phyloP scores from a whole-genome alignment of 805 yeast species.

The Dipodascopsis uninucleata region DNA sequence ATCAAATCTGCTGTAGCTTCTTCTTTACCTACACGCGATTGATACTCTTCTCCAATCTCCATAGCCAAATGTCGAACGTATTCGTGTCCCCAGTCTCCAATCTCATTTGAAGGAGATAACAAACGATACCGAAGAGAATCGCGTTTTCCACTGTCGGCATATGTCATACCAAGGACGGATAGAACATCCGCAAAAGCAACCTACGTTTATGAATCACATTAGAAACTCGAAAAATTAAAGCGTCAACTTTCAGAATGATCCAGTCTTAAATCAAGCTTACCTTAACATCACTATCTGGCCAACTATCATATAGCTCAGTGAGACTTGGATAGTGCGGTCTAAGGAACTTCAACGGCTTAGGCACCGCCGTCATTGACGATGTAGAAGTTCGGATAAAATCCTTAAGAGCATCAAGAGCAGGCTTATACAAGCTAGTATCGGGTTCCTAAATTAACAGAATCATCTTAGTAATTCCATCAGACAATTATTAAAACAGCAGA shows the following conservation, averaged over 20 bases:
- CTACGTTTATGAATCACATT: conserved; percentile 6
- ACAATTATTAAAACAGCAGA: too few relatives aligned
- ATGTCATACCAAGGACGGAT: conserved; percentile 93
- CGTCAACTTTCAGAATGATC: neutral
- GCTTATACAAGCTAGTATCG: conserved; percentile 46
- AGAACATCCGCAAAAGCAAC: conserved; percentile 74
- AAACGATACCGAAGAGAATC: conserved; percentile 80
- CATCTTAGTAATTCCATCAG: too few relatives aligned
- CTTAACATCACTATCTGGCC: conserved; percentile 50
- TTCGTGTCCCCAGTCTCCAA: conserved; percentile 96
- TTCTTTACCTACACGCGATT: conserved; percentile 32
- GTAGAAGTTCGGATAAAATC: conserved; percentile 84
- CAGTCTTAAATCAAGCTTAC: conserved; percentile 16
- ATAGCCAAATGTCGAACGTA: conserved; percentile 92
- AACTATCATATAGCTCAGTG: conserved; percentile 58
- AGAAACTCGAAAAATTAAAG: neutral
- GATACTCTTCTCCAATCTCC: conserved; percentile 85
- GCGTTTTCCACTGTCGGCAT: conserved; percentile 72
- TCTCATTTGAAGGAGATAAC: conserved; percentile 51
- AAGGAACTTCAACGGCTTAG: conserved; percentile 93
- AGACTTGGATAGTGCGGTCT: conserved; percentile 80
- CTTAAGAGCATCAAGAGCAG: conserved; percentile 68
- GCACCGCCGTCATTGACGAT: conserved; percentile 98
- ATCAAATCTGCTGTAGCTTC: conserved; percentile 45
- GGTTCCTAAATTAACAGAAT: conserved; percentile 36